These are phyloP conservation scores for Trametes coccinea DNA, from an alignment of 768 basidiomycete genomes.

Conservation along the genomic window DNA sequence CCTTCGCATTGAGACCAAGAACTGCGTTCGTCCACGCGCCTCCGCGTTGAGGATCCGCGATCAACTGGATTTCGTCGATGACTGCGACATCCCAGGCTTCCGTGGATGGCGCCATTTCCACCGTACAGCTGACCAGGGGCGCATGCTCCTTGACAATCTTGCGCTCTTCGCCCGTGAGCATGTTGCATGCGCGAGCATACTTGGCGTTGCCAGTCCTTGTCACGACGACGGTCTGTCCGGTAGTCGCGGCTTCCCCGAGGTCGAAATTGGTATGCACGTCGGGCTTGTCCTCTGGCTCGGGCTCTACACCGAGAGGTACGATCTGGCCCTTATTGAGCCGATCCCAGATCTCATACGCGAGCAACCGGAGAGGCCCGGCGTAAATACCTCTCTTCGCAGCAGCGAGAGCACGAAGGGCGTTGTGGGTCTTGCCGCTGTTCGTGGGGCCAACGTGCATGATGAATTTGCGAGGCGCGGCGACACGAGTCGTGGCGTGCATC, in stretches of 20 bases:
- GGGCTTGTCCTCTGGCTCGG: slow-evolving; percentile 39
- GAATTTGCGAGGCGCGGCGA: slow-evolving; percentile 62
- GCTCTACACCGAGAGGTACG: slow-evolving; percentile 63
- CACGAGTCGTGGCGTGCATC: slow-evolving; percentile 52
- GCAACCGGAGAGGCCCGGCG: slow-evolving; percentile 87
- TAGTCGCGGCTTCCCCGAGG: slow-evolving; percentile 20
- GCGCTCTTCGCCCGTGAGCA: slow-evolving; percentile 90
- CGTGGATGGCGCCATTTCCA: slow-evolving; percentile 76
- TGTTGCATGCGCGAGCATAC: slow-evolving; percentile 70
- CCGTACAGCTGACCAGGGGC: slow-evolving; percentile 76
- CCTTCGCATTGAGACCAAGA: slow-evolving; percentile 70
- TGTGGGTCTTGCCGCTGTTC: slow-evolving; percentile 96
- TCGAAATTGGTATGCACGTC: slow-evolving; percentile 40
- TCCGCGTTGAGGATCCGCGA: slow-evolving; percentile 78
- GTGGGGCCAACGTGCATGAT: slow-evolving; percentile 98
- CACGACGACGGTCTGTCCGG: slow-evolving; percentile 23
- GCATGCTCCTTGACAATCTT: slow-evolving; percentile 62
- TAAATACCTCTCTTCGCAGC: slow-evolving; percentile 75
- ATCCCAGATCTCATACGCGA: slow-evolving; percentile 94
- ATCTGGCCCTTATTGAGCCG: slow-evolving; percentile 90
- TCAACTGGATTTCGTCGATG: slow-evolving; percentile 97
- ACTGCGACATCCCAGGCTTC: slow-evolving; percentile 75
- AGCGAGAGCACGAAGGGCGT: slow-evolving; percentile 86
- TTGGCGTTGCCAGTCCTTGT: slow-evolving; percentile 42
- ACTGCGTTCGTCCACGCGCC: slow-evolving; percentile 82